These are phyloP conservation scores for Flaveria trinervia DNA, from an alignment of 129 eudicot genomes.

Conservation along the genomic window DNA sequence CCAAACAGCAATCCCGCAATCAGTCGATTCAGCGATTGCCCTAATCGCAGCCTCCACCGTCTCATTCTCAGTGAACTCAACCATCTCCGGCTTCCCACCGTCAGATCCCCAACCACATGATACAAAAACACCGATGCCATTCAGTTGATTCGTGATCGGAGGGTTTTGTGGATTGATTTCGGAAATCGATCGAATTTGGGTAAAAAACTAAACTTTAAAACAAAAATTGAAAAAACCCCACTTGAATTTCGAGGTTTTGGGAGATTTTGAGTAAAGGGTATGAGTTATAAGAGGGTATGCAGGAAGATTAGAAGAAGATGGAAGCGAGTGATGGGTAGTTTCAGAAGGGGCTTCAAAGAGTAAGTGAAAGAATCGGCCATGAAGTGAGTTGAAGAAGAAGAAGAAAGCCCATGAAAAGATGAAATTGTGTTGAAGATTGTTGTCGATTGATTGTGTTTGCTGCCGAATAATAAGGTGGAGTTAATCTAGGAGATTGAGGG, in stretches of 20 bases:
- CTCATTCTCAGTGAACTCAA: slow-evolving; percentile 72
- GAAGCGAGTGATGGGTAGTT: slow-evolving; percentile 55
- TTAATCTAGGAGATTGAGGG: too few relatives aligned
- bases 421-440: background rate
- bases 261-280: too few relatives aligned
- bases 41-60: slow-evolving; percentile 83
- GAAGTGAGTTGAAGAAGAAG: slow-evolving; percentile 19
- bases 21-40: slow-evolving; percentile 81
- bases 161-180: background rate
- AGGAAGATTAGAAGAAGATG: slow-evolving; percentile 66
- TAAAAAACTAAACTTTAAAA: too few relatives aligned
- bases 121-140: slow-evolving; percentile 90
- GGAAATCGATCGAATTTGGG: background rate
- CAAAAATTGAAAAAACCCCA: background rate
- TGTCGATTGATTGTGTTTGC: too few relatives aligned
- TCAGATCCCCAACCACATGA: slow-evolving; percentile 98
- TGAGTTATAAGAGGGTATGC: slow-evolving; percentile 66
- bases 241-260: background rate
- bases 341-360: slow-evolving; percentile 30
- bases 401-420: slow-evolving; percentile 49
- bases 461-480: too few relatives aligned
- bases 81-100: slow-evolving; percentile 92
- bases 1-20: slow-evolving; percentile 86
- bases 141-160: background rate
- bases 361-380: slow-evolving; percentile 47